A percentile compares a stretch with the other conserved stretches of the same genome.
Conservation (phyloP, 768 basidiomycete genomes). For the Mycena alexandri region DNA sequence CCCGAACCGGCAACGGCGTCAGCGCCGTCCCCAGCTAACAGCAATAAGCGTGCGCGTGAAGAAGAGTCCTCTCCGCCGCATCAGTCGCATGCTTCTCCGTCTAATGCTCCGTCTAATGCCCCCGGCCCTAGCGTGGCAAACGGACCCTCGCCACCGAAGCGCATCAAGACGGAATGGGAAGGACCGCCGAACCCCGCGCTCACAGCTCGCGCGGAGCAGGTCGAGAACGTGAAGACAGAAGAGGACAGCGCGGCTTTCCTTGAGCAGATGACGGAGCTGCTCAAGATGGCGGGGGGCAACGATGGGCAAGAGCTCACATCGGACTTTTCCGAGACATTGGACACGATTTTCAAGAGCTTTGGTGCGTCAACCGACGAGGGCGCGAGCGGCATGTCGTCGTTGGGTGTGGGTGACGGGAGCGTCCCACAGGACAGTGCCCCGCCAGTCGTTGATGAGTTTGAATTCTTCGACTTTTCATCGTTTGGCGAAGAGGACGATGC, state of each 20-base stretch:
- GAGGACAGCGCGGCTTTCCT: slow-evolving; percentile 76
- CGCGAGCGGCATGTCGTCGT: slow-evolving; percentile 50
- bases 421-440: slow-evolving; percentile 40
- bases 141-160: slow-evolving; percentile 79
- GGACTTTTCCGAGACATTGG: slow-evolving; percentile 72
- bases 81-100: slow-evolving; percentile 38
- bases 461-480: slow-evolving; percentile 79
- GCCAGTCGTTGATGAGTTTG: slow-evolving; percentile 61
- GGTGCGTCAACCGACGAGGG: slow-evolving; percentile 49
- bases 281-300: slow-evolving; percentile 63
- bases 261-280: slow-evolving; percentile 72
- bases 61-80: slow-evolving; percentile 59
- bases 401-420: slow-evolving; percentile 49
- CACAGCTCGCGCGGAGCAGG: slow-evolving; percentile 55
- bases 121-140: slow-evolving; percentile 47
- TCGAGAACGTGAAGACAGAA: slow-evolving; percentile 70
- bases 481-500: slow-evolving; percentile 73
- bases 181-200: slow-evolving; percentile 66
- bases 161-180: slow-evolving; percentile 79
- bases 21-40: slow-evolving; percentile 41
- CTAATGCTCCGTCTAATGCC: slow-evolving; percentile 37
- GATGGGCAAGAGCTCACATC: slow-evolving; percentile 59
- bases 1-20: slow-evolving; percentile 35
- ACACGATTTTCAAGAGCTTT: slow-evolving; percentile 72
- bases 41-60: slow-evolving; percentile 64